A percentile compares a stretch with the other conserved stretches of the same genome.
Conservation (phyloP, 2,329 filamentous ascomycete genomes). For the Fusarium keratoplasticum region DNA sequence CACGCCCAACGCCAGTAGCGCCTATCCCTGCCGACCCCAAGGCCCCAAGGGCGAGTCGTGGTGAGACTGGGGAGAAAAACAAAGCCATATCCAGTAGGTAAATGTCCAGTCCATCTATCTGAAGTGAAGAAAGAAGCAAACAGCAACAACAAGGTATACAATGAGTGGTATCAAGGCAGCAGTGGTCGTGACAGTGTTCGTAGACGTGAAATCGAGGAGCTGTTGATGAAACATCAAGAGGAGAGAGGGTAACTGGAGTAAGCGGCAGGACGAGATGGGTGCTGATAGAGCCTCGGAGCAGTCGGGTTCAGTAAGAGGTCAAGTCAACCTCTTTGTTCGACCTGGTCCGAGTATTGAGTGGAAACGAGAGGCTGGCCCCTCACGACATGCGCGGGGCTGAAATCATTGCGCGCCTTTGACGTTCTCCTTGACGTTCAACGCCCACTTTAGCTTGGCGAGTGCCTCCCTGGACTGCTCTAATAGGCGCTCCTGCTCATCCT, state of each 20-base stretch:
- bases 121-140: slow-evolving; percentile 25
- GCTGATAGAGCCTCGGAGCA: neutral
- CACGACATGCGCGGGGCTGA: neutral
- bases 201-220: slow-evolving; percentile 27
- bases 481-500: slow-evolving; percentile 70
- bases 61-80: slow-evolving; percentile 29
- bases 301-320: neutral
- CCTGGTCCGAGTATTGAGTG: neutral
- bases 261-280: neutral
- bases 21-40: slow-evolving; percentile 29
- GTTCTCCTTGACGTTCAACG: slow-evolving; percentile 74
- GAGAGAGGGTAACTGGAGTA: slow-evolving; percentile 6
- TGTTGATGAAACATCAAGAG: slow-evolving; percentile 12
- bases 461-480: slow-evolving; percentile 69
- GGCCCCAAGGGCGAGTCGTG: slow-evolving; percentile 9
- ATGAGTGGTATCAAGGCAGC: slow-evolving; percentile 43
- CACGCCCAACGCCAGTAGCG: slow-evolving; percentile 41
- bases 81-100: slow-evolving; percentile 37
- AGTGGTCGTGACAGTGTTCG: slow-evolving; percentile 33
- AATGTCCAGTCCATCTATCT: slow-evolving; percentile 42
- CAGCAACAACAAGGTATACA: slow-evolving; percentile 21
- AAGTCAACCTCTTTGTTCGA: neutral
- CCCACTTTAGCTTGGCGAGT: slow-evolving; percentile 79
- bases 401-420: slow-evolving; percentile 65
- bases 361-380: neutral